Base-by-base conservation (phyloP, 768 basidiomycete species). In the Russula brevipes region DNA sequence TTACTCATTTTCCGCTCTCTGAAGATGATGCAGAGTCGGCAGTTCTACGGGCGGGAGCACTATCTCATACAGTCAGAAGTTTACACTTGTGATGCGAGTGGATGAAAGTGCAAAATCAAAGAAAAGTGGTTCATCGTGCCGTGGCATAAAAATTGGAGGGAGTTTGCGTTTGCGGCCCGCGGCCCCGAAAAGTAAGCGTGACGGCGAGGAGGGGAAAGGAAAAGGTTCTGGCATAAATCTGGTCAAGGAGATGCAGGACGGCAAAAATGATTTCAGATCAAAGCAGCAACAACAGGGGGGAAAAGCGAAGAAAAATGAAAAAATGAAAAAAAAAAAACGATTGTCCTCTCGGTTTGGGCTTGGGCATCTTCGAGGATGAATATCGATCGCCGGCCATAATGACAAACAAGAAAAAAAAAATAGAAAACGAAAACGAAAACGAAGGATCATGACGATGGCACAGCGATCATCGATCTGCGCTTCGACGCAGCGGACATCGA, bases 401-500 rank as follows among this genome's bases (percentile, higher is more conserved):
- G 47, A 12, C 6, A 31, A 47, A 47, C 4, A 24, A 54, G 14
- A 12, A 46, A 7, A 47, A 49, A 31, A 60, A 30, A 9, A 31
- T 41, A 14, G 31, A 39, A 14, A 8, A 46, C 11, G 53, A 42
- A 56, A n/a, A 36, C n/a, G 7, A 45, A 62, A 16, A 4, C 24
- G 24, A 24, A 24, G 24, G 24, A 63, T 64, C 54, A 64, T 46
- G 58, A 55, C 35, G 33, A 9, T 14, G 63, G 63, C 14, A 55
- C 54, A 3, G 36, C 63, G 8, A 64, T 9, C 63, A 64, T 64
- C 24, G 59, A 64, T 44, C 63, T 59, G 12, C 63, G 63, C 31
- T 64, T 64, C 12, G 63, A 30, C 17, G 63, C 58, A 46, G 63
- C 59, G 3, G 63, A 59, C 33, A 39, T n/a, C 12, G 62, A 54